A percentile compares a stretch with the other conserved stretches of the same genome.
Conservation (phyloP, 768 basidiomycete genomes). For the Mrakia gelida region DNA sequence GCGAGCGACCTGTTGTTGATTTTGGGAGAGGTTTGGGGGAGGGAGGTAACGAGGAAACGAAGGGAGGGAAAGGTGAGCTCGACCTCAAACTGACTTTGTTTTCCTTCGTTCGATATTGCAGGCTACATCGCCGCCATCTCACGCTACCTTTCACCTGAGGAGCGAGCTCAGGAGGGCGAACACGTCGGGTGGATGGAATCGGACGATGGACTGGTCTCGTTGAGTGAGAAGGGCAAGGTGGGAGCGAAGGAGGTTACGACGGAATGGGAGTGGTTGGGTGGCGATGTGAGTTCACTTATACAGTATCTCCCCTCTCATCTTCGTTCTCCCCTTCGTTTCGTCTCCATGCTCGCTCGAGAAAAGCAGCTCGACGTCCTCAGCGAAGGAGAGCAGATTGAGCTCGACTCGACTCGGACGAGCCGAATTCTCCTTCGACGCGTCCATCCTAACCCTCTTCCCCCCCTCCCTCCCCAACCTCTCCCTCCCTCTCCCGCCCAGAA, state of each 20-base stretch:
- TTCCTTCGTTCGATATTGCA: neutral
- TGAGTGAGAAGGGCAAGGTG: neutral
- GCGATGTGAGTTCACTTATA: constrained; percentile 1
- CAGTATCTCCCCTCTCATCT: neutral
- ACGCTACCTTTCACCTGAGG: constrained; percentile 3
- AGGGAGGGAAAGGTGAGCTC: neutral
- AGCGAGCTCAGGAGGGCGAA: neutral
- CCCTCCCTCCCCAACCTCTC: neutral
- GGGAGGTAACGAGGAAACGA: neutral
- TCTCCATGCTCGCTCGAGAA: too few relatives aligned
- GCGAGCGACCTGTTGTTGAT: neutral
- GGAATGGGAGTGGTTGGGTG: constrained; percentile 20
- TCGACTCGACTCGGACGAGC: too few relatives aligned
- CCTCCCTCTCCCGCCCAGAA: neutral
- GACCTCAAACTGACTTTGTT: neutral
- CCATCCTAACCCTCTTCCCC: neutral
- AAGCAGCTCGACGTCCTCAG: too few relatives aligned
- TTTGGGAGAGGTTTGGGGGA: neutral
- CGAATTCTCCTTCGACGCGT: neutral
- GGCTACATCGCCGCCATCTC: constrained; percentile 25
- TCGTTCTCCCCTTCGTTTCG: too few relatives aligned
- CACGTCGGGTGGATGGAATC: constrained; percentile 9
- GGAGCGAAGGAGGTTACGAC: constrained; percentile 14
- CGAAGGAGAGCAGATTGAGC: neutral
- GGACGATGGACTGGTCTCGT: constrained; percentile 15